Evolutionary conservation across 2,329 filamentous ascomycete genomes (phyloP).

Genomic region (Chlorencoelia australis): DNA sequence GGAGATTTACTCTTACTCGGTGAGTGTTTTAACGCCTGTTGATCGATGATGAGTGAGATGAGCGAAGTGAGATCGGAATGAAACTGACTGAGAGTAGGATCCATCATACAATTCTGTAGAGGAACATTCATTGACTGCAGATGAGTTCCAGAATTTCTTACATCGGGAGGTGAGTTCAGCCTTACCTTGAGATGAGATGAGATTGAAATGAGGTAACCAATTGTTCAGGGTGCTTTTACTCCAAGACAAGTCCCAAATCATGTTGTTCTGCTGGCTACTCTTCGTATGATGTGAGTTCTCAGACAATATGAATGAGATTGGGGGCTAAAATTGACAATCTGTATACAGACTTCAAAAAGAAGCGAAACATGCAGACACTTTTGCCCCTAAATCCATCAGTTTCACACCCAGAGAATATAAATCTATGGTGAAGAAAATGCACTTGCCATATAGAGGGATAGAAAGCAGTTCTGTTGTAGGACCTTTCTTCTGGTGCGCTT

Average conservation of each 20-base stretch:
- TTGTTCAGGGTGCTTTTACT: slow-evolving; percentile 20
- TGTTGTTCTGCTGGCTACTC: slow-evolving; percentile 14
- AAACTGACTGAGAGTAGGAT: slow-evolving; percentile 17
- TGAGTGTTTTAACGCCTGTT: slow-evolving; percentile 9
- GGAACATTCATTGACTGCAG: slow-evolving; percentile 23
- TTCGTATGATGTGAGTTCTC: slow-evolving; percentile 17
- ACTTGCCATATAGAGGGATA: slow-evolving; percentile 45
- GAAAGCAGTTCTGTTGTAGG: slow-evolving; percentile 50
- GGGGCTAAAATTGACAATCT: slow-evolving; percentile 1
- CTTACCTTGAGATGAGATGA: no score
- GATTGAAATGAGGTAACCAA: slow-evolving; percentile 7
- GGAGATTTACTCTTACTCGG: slow-evolving; percentile 26
- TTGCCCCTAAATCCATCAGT: slow-evolving; percentile 44
- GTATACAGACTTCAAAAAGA: slow-evolving; percentile 25
- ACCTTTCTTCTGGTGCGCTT: slow-evolving; percentile 51
- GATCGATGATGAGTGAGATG: neutral
- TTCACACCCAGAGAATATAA: slow-evolving; percentile 40
- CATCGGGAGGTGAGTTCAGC: slow-evolving; percentile 17
- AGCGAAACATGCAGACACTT: slow-evolving; percentile 47
- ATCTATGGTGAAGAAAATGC: slow-evolving; percentile 44
- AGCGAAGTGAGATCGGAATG: neutral
- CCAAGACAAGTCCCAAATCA: slow-evolving; percentile 18
- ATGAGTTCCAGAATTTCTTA: slow-evolving; percentile 28
- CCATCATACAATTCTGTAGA: slow-evolving; percentile 20
- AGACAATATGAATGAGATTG: neutral